Conservation (phyloP, 1,284 basidiomycete genomes). For the Phylloporus gajari region DNA sequence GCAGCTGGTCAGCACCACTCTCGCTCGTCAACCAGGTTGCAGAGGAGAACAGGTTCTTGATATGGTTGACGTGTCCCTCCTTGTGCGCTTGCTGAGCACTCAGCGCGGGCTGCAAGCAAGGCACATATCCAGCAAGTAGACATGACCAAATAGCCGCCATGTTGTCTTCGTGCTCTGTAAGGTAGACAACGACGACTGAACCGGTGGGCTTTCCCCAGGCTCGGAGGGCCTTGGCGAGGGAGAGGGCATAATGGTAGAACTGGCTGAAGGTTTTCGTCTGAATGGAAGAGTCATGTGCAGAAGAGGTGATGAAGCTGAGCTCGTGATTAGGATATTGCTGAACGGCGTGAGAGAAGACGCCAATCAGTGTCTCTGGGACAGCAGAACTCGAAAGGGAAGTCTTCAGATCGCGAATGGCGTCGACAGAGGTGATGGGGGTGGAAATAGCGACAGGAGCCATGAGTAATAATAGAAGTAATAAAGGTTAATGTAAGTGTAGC, state of each 20-base stretch:
- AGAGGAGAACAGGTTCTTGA: slow-evolving; percentile 34
- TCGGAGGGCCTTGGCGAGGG: slow-evolving; percentile 29
- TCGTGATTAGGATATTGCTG: slow-evolving; percentile 24
- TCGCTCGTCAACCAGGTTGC: slow-evolving; percentile 36
- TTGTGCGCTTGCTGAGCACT: slow-evolving; percentile 42
- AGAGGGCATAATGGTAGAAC: slow-evolving; percentile 34
- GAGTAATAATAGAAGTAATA: slow-evolving; percentile 3
- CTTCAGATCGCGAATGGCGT: slow-evolving; percentile 25
- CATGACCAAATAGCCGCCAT: slow-evolving; percentile 43
- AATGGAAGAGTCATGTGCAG: slow-evolving; percentile 39
- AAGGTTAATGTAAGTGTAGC: neutral
- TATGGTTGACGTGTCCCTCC: slow-evolving; percentile 34
- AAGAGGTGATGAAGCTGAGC: slow-evolving; percentile 39
- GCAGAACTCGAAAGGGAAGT: slow-evolving; percentile 15
- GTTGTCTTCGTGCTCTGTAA: slow-evolving; percentile 43
- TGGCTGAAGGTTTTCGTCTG: slow-evolving; percentile 34
- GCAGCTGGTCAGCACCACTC: slow-evolving; percentile 33
- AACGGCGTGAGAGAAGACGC: slow-evolving; percentile 1
- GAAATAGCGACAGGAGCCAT: slow-evolving; percentile 31
- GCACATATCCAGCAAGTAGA: slow-evolving; percentile 38
- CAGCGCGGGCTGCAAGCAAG: slow-evolving; percentile 39
- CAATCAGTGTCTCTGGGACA: slow-evolving; percentile 25
- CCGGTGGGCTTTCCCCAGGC: slow-evolving; percentile 35
- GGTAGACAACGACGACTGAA: slow-evolving; percentile 36
- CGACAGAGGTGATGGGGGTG: slow-evolving; percentile 9